phyloP scores from a whole-genome alignment of 1,284 basidiomycete genomes.

The Volvariella surrecta region DNA sequence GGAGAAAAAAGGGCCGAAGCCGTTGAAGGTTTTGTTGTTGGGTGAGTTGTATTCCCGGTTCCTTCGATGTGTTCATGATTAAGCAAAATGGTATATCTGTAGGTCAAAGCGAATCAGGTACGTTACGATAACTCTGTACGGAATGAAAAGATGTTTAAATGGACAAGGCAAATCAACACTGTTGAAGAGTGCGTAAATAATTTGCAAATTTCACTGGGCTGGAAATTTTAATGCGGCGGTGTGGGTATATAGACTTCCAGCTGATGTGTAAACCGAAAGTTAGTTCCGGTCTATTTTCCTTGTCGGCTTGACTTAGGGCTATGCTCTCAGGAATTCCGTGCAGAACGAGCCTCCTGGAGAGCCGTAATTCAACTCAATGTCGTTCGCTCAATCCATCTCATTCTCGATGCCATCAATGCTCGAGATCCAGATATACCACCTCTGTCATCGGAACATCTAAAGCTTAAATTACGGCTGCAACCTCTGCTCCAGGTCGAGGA shows the following conservation, averaged over 20 bases:
- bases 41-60: constrained; percentile 30
- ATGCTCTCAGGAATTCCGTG: constrained; percentile 36
- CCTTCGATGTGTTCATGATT: too few relatives aligned
- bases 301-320: constrained; percentile 3
- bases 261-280: constrained; percentile 54
- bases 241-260: constrained; percentile 44
- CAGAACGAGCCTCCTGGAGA: constrained; percentile 59
- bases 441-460: constrained; percentile 39
- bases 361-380: constrained; percentile 68
- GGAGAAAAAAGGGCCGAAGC: constrained; percentile 41
- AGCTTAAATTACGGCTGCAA: constrained; percentile 46
- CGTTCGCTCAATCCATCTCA: constrained; percentile 55
- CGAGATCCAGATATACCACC: constrained; percentile 9
- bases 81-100: neutral
- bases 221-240: constrained; percentile 1
- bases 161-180: constrained; percentile 52
- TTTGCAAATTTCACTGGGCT: neutral
- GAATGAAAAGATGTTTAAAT: neutral
- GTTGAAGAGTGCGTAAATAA: constrained; percentile 40
- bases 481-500: constrained; percentile 57
- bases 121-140: constrained; percentile 9
- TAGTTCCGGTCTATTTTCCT: constrained; percentile 6
- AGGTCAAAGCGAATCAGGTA: constrained; percentile 76
- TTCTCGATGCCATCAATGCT: constrained; percentile 44
- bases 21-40: constrained; percentile 61